These are phyloP conservation scores for Debaryomyces castellii DNA, from an alignment of 805 yeast genomes.

Conservation along the genomic window DNA sequence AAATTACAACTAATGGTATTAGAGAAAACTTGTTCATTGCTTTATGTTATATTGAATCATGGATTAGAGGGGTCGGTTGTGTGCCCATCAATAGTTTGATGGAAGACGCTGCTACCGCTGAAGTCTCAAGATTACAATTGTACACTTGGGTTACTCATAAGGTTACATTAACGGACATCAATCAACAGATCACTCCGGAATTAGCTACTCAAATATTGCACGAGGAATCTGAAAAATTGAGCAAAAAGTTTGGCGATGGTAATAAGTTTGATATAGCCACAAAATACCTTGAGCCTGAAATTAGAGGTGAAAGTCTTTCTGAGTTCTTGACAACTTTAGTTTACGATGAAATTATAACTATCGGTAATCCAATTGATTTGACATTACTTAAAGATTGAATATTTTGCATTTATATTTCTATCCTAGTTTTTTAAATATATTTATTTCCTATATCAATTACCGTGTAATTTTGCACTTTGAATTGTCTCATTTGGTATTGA, in stretches of 20 bases:
- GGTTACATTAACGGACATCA: conserved; percentile 13
- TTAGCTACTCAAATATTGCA: conserved; percentile 9
- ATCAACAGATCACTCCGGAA: conserved; percentile 13
- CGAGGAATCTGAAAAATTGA: conserved; percentile 14
- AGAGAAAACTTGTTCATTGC: conserved; percentile 20
- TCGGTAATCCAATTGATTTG: conserved; percentile 12
- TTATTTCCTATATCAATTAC: background rate
- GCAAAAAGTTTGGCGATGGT: conserved; percentile 1
- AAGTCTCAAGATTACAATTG: conserved; percentile 19
- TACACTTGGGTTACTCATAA: conserved; percentile 20
- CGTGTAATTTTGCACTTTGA: background rate
- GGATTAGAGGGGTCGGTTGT: conserved; percentile 21
- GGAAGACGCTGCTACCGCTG: conserved; percentile 26
- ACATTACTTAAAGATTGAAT: conserved; percentile 5
- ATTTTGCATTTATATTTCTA: background rate
- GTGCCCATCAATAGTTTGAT: conserved; percentile 21
- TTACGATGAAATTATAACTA: conserved; percentile 17
- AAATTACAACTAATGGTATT: conserved; percentile 16
- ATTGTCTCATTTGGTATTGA: background rate
- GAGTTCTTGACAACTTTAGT: conserved; percentile 20
- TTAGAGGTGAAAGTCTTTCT: conserved; percentile 15
- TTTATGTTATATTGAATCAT: conserved; percentile 18
- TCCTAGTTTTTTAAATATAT: too few relatives aligned
- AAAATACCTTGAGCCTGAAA: conserved; percentile 15
- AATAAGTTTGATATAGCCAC: conserved; percentile 17